These are phyloP conservation scores for Pythium scleroteichum DNA, from an alignment of 352 stramenopile species.

Conservation along the genomic window DNA sequence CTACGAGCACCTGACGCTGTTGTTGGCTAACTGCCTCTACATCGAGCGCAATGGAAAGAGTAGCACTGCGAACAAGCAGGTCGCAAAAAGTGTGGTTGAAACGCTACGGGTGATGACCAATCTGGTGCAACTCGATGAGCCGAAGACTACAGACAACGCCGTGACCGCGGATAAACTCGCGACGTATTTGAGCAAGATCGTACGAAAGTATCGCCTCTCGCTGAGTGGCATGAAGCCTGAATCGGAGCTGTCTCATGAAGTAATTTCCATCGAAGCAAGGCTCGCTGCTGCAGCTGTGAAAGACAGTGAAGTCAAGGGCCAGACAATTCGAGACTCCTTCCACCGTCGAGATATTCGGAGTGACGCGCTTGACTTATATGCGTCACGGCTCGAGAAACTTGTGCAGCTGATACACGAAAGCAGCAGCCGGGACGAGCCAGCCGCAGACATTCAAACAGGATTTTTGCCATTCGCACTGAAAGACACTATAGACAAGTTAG, in stretches of 20 bases:
- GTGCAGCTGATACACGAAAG: constrained; percentile 4
- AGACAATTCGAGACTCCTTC: constrained; percentile 80
- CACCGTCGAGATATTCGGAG: constrained; percentile 72
- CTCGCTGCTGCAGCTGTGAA: constrained; percentile 38
- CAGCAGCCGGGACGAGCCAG: background rate
- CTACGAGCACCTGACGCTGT: constrained; percentile 54
- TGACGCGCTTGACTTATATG: constrained; percentile 59
- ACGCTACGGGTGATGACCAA: constrained; percentile 40
- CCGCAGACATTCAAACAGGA: background rate
- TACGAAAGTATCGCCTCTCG: constrained; percentile 49
- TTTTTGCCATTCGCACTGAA: constrained; percentile 2
- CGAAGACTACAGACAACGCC: constrained; percentile 16
- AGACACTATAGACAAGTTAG: background rate
- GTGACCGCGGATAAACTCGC: constrained; percentile 34
- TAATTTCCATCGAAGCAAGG: constrained; percentile 53
- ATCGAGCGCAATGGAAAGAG: constrained; percentile 37
- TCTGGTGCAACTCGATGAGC: constrained; percentile 15
- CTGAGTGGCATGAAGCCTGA: constrained; percentile 43
- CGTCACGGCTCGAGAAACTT: constrained; percentile 32
- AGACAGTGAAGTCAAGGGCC: constrained; percentile 60
- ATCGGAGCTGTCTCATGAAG: constrained; percentile 45
- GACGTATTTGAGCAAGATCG: constrained; percentile 49
- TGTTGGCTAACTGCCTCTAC: constrained; percentile 67
- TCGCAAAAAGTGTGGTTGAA: constrained; percentile 47
- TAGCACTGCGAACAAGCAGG: constrained; percentile 32